Conservation (phyloP, 164 flowering plant genomes). For the Tinospora cordifolia region DNA sequence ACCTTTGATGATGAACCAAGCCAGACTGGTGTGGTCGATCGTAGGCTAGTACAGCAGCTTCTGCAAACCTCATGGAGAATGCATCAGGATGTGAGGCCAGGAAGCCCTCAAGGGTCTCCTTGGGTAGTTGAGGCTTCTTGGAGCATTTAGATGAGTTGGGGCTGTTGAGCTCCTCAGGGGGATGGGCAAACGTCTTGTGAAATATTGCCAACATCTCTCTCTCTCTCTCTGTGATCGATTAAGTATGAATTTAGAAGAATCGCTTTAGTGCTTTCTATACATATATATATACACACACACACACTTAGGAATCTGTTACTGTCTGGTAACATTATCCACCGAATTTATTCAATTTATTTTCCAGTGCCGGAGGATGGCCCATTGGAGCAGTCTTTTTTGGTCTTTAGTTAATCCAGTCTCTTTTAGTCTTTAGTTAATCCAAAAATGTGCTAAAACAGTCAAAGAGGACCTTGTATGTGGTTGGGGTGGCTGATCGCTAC, state of each 20-base stretch:
- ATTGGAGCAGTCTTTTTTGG: too few species aligned
- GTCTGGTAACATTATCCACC: background rate
- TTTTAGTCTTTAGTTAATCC: too few species aligned
- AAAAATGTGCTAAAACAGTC: too few species aligned
- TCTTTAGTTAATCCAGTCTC: too few species aligned
- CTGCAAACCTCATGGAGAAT: conserved; percentile 49
- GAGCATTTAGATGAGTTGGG: conserved; percentile 38
- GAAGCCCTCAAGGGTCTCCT: conserved; percentile 56
- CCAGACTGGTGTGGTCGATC: conserved; percentile 23
- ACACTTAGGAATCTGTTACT: background rate
- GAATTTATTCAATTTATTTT: background rate
- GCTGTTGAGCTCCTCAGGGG: conserved; percentile 84
- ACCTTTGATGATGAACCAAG: conserved; percentile 37
- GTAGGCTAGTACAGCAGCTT: conserved; percentile 63
- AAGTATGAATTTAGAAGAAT: background rate
- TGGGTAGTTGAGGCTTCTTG: conserved; percentile 49
- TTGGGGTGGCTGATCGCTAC: too few species aligned
- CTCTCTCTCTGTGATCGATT: background rate
- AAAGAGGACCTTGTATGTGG: too few species aligned
- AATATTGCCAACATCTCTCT: conserved; percentile 76
- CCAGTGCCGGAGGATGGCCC: too few species aligned
- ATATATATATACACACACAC: background rate
- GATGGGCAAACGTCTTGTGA: conserved; percentile 63
- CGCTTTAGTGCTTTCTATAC: background rate
- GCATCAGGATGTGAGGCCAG: conserved; percentile 45